phyloP scores from a whole-genome alignment of 768 basidiomycete genomes.

The Tubosaeta sp. region DNA sequence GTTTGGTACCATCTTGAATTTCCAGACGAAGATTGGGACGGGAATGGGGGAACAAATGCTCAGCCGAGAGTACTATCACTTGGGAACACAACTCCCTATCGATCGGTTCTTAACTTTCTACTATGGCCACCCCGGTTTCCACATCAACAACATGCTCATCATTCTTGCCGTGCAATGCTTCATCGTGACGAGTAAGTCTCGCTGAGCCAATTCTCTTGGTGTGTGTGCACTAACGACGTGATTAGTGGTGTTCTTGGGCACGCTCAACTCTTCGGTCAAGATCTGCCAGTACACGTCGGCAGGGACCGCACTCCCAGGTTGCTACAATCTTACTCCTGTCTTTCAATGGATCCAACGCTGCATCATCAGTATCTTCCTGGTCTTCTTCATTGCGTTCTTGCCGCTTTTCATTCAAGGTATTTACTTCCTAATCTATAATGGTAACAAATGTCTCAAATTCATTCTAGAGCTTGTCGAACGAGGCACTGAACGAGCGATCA shows the following conservation, averaged over 20 bases:
- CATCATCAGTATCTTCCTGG: slow-evolving; percentile 97
- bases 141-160: slow-evolving; percentile 99
- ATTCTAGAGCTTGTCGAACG: slow-evolving; percentile 86
- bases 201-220: not conserved
- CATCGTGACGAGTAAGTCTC: slow-evolving; percentile 76
- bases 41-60: slow-evolving; percentile 99
- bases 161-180: slow-evolving; percentile 96
- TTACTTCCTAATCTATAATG: slow-evolving; percentile 16
- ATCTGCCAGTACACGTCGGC: slow-evolving; percentile 76
- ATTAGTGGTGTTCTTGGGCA: slow-evolving; percentile 91
- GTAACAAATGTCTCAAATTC: slow-evolving; percentile 8
- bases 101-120: slow-evolving; percentile 99
- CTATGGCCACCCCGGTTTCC: slow-evolving; percentile 99
- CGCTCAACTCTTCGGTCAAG: slow-evolving; percentile 73
- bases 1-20: slow-evolving; percentile 98
- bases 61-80: slow-evolving; percentile 97
- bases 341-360: slow-evolving; percentile 95
- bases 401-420: slow-evolving; percentile 93
- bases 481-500: slow-evolving; percentile 86
- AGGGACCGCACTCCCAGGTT: slow-evolving; percentile 79
- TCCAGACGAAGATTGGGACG: slow-evolving; percentile 99
- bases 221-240: slow-evolving; percentile 15
- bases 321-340: slow-evolving; percentile 91
- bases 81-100: slow-evolving; percentile 96
- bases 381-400: slow-evolving; percentile 95